Evolutionary conservation across 768 basidiomycete species (phyloP), one percentile per base, ranked within the genome.

Genomic region (Phylloporus arenicola): DNA sequence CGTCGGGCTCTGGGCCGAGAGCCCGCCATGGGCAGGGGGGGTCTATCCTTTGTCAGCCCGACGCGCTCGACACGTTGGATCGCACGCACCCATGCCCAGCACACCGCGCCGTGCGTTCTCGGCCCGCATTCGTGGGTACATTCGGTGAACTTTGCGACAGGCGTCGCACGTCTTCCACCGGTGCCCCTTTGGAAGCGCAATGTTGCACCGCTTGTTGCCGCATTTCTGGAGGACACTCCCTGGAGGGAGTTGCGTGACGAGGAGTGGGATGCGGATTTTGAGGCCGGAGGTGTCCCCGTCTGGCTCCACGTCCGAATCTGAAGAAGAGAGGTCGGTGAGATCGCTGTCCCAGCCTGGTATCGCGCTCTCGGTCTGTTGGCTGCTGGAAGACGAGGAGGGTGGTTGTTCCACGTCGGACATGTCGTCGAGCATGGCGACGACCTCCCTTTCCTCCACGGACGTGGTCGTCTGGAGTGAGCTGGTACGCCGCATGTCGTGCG

Each of bases 91-190:
- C 3, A 46, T 16, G 34, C 49, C 47, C 8, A 50, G 16, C 7
- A 50, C 7, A 11, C 27, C 11, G 24, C 51, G 47, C 33, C 51
- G 54, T 3, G 20, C 20, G 29, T 53, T 53, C 20, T 60, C 65
- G 46, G 64, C 57, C 9, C 67, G 69, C 38, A 57, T 58, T 13
- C 64, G 56, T 50, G 74, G 72, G 51, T 71, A 72, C 29, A 62
- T 48, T 6, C 74, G 64, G 22, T 65, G 64, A 19, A 63, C 63
- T n/a, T 63, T 53, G 13, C 75, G 70, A 53, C 76, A 77, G 3
- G 70, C 48, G 6, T 71, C 67, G 40, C 76, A 78, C 9, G 64
- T 68, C 55, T 77, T 76, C 74, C 73, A 73, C 1, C 59, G 64
- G 50, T 72, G 68, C 7, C 57, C 64, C 17, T 45, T 45, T 2